A percentile compares a stretch with the other conserved stretches of the same genome.
phyloP scores from a whole-genome alignment of 306 rosid species.

The Prinsepia uniflora region DNA sequence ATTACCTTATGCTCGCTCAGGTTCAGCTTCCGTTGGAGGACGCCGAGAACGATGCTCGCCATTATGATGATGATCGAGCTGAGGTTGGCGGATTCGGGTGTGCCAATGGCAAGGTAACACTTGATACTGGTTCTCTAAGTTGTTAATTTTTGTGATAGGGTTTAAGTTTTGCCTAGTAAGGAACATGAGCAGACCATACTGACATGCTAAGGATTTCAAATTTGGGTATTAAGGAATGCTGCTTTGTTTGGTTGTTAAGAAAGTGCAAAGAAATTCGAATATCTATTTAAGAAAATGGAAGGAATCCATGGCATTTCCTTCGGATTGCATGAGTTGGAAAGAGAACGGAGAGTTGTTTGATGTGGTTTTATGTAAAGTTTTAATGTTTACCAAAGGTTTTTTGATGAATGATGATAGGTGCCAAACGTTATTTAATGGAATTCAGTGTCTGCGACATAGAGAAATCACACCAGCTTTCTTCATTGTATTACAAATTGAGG shows the following conservation, averaged over 20 bases:
- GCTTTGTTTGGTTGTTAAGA: neutral
- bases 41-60: conserved; percentile 91
- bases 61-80: conserved; percentile 78
- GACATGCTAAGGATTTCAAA: neutral
- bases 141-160: neutral
- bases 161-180: neutral
- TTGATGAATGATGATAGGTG: neutral
- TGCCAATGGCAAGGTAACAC: conserved; percentile 81
- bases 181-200: neutral
- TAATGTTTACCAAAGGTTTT: neutral
- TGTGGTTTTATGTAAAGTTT: neutral
- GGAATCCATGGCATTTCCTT: neutral
- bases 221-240: neutral
- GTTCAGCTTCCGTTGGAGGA: conserved; percentile 95
- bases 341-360: neutral
- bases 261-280: neutral
- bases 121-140: neutral
- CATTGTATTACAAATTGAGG: neutral
- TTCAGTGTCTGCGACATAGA: neutral
- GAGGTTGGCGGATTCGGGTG: conserved; percentile 85
- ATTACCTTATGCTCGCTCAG: conserved; percentile 93
- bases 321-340: neutral
- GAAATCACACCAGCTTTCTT: neutral
- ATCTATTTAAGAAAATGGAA: neutral
- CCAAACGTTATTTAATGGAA: neutral